phyloP scores from a whole-genome alignment of 495 filamentous ascomycete species.

The Aspergillus saccharolyticus region DNA sequence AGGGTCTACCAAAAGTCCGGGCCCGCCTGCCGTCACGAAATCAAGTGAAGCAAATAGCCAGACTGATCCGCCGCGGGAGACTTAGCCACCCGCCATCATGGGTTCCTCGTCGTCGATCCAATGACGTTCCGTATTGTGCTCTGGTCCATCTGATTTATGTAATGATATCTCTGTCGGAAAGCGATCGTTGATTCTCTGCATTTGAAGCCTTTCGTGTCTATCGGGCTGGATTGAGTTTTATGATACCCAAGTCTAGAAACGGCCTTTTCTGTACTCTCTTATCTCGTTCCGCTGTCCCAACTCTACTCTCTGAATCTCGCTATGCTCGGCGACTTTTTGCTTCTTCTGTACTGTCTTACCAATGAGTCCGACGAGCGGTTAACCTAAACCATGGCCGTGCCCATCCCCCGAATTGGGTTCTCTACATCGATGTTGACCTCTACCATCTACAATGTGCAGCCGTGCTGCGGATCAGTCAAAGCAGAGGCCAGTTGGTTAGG shows the following conservation, averaged over 20 bases:
- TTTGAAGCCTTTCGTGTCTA: not conserved
- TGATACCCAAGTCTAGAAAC: not conserved
- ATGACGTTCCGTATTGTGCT: not conserved
- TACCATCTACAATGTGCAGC: too few species aligned
- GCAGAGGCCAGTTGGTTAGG: too few species aligned
- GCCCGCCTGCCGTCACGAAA: too few species aligned
- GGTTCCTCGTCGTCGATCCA: not conserved
- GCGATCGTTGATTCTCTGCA: not conserved
- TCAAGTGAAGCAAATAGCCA: not conserved
- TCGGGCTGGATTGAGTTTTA: not conserved
- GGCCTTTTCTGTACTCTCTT: not conserved
- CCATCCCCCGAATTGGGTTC: too few species aligned
- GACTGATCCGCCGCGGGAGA: not conserved
- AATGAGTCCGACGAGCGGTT: too few species aligned
- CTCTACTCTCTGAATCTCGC: not conserved
- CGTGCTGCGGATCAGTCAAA: too few species aligned
- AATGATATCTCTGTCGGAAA: not conserved
- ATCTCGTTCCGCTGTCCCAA: not conserved
- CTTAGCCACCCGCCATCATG: not conserved
- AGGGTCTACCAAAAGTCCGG: not conserved
- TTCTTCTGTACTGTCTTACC: not conserved
- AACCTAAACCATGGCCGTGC: too few species aligned
- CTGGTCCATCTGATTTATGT: not conserved
- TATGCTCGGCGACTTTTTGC: not conserved
- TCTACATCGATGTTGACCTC: too few species aligned